Evolutionary conservation across 1,284 basidiomycete species (phyloP), one percentile per base, ranked within the genome.

Genomic region (Fomitopsis pinicola): DNA sequence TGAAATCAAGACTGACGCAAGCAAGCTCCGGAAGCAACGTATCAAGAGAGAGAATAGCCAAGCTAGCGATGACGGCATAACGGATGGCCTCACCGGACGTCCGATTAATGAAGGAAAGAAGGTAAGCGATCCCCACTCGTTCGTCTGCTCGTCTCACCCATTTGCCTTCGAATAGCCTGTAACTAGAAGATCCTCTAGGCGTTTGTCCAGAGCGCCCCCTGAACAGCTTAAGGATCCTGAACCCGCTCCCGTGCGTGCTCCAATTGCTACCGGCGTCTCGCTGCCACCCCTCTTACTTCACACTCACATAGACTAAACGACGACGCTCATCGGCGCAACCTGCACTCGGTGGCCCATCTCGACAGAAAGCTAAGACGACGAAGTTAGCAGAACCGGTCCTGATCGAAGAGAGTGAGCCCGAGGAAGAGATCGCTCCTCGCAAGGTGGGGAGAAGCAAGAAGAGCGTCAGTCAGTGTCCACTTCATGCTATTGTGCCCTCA

Each of bases 61-160:
- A 60, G 85, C 91, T 4, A 92, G 90, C 68, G 87, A 91, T 61
- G 86, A 91, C 63, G 91, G 91, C 3, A 93, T 94, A 62, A 84
- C 78, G 45, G 88, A 94, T 72, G 92, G 91, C 30, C 66, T 86
- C 22, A 93, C 91, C 14, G 92, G 92, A 15, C 75, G 80, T 69
- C 86, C 81, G 42, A 72, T 92, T 59, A 78, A 75, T 63, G 79
- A 76, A 61, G 67, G 62, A 42, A 71, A 75, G 54, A 81, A 80
- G 76, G 86, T 83, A 63, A 62, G 76, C 70, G 28, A 30, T 42
- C 33, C 22, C 50, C 40, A 61, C 44, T 57, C 57, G 57, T 36
- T 55, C 36, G 45, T 19, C 17, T 5, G 10, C 10, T 22, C 52
- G 28, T 57, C 52, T 60, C 44, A 57, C 57, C 56, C 55, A 56